Evolutionary conservation across 2,329 filamentous ascomycete genomes (phyloP), one percentile per base, ranked within the genome.

Genomic region (Epichloe uncinata): DNA sequence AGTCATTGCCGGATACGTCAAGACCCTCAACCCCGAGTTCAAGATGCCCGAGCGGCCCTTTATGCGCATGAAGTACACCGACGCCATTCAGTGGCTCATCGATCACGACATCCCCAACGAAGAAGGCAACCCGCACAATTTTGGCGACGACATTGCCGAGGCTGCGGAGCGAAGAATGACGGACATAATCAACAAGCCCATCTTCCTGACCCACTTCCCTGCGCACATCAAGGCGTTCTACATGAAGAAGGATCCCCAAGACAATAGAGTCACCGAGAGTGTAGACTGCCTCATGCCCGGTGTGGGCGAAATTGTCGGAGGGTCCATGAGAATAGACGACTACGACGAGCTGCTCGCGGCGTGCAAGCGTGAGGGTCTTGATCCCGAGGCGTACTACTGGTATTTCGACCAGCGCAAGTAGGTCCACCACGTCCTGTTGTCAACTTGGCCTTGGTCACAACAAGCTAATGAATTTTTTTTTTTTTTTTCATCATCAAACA

Each of bases 191-290:
- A 93, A 94, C 81, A 74, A 81, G 49, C 93, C 93, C 54, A 95
- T 98, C 68, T 87, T 97, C 74, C 77, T 97, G 41, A 97, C 91
- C 2, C 91, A 97, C 71, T 98, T 98, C 80, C 93, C 93, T 18
- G 83, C 83, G 52, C 88, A 91, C 72, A 95, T 98, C 77, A 98
- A 98, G 77, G 86, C 93, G 1, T 98, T 98, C 69, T 98, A 98
- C 78, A 98, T 98, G 93, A 84, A 90, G 70, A 90, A 85, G 70
- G 93, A 91, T 60, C 73, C 76, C 42, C 69, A 77, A 33, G 93
- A 98, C 63, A 72, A 69, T 33, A 79, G 90, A 26, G 88, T 96
- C 30, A 98, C 93, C 0, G 91, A 98, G 75, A 88, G 82, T 54
- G 91, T 97, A 13, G 93, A 98, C 62, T 73, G 76, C 47, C 65